Conservation (phyloP, 2,329 filamentous ascomycete species). For the Keithomyces neogunnii region DNA sequence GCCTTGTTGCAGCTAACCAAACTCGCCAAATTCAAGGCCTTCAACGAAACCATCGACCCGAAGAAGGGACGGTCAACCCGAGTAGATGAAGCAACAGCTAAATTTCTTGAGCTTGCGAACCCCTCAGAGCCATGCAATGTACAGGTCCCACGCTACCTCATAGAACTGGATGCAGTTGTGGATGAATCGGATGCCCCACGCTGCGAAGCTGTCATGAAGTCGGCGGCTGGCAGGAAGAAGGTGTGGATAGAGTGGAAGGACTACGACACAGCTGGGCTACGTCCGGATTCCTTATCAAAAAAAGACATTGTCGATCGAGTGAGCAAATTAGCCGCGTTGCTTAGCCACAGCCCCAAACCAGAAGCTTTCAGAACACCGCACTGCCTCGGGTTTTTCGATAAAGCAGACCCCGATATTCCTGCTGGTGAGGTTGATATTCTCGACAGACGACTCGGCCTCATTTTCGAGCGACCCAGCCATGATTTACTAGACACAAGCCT, state of each 20-base stretch:
- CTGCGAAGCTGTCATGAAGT: slow-evolving; percentile 30
- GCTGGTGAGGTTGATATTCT: slow-evolving; percentile 32
- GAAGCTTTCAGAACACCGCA: slow-evolving; percentile 40
- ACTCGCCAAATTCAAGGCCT: slow-evolving; percentile 42
- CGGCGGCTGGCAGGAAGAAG: slow-evolving; percentile 24
- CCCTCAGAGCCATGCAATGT: slow-evolving; percentile 23
- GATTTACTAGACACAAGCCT: slow-evolving; percentile 24
- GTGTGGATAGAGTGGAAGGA: slow-evolving; percentile 46
- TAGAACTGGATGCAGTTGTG: slow-evolving; percentile 22
- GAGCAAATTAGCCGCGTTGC: slow-evolving; percentile 36
- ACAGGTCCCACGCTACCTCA: slow-evolving; percentile 24
- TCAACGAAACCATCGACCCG: slow-evolving; percentile 37
- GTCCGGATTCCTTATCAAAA: slow-evolving; percentile 29
- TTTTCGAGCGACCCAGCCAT: slow-evolving; percentile 41
- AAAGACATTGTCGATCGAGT: slow-evolving; percentile 34
- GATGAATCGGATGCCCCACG: slow-evolving; percentile 26
- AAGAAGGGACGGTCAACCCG: slow-evolving; percentile 18
- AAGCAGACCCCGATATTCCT: slow-evolving; percentile 23
- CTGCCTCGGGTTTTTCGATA: slow-evolving; percentile 43
- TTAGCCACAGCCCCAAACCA: slow-evolving; percentile 38
- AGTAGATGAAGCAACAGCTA: slow-evolving; percentile 27
- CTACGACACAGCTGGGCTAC: slow-evolving; percentile 29
- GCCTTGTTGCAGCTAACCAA: slow-evolving; percentile 32
- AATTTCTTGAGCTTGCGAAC: slow-evolving; percentile 30
- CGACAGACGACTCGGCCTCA: slow-evolving; percentile 39